Base-by-base conservation (phyloP, 495 filamentous ascomycete genomes). In the Penicillium verhagenii region DNA sequence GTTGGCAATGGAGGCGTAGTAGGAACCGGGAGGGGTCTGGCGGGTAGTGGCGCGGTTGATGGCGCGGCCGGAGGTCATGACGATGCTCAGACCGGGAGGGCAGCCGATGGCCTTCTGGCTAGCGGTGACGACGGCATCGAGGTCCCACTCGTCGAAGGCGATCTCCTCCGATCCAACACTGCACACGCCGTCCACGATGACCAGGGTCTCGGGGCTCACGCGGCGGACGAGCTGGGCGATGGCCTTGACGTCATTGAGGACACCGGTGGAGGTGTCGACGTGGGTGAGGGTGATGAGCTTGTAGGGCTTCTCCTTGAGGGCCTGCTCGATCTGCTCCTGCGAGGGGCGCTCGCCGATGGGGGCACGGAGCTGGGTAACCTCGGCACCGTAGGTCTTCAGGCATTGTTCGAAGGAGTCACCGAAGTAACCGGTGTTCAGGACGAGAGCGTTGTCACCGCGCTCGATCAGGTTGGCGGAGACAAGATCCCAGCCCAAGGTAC, bases 401-500 rank as follows among this genome's bases (percentile, higher is more conserved):
- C 94, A 97, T 70, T 92, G 85, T 52, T 89, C 89, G 67, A 98
- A 97, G 26, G 89, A 92, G 70, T 98, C 92, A 58, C 88, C 91
- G 70, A 98, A 98, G 83, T 98, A 98, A 50, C 94, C 94, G 37
- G 90, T 92, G 71, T 96, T 89, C 14, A 98, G 83, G 51, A 98
- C 93, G 20, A 98, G 81, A 10, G 88, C 94, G 43, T 96, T 84
- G 69, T 97, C 94, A 50, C 87, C 91, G 35, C 81, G 79, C 74
- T 98, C 94, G 42, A 87, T 78, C 54, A 98, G 72, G 75, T 97
- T 98, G 53, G 92, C 85, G 19, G 92, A 88, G 23, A 98, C 91
- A 45, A 96, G 72, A 69, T 98, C 94, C 94, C 94, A 98, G 42
- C 94, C 94, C 6, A 98, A 78, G 18, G 94, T 98, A 29, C 94